phyloP scores from a whole-genome alignment of 139 green algal species.

The Asterochloris erici region DNA sequence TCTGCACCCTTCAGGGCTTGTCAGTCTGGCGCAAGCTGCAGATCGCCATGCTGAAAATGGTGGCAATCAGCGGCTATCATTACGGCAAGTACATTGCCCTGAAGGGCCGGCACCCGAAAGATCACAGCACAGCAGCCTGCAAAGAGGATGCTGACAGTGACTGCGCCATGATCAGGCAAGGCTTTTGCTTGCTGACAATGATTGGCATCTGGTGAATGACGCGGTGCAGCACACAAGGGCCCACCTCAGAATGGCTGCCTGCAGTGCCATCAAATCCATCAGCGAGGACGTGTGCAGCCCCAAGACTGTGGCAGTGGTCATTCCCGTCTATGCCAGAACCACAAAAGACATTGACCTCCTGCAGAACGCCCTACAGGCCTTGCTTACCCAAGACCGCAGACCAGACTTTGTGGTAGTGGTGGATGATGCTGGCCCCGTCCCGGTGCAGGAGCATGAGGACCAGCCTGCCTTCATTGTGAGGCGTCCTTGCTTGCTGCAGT shows the following conservation, averaged over 20 bases:
- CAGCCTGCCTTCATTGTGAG: not conserved
- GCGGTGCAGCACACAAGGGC: no score
- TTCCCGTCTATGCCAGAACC: not conserved
- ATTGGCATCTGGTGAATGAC: no score
- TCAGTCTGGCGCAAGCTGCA: conserved; percentile 8
- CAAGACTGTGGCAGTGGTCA: conserved; percentile 6
- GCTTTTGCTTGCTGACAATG: no score
- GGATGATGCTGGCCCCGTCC: conserved; percentile 5
- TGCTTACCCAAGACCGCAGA: conserved; percentile 2
- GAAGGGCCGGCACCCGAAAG: no score
- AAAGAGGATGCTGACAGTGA: no score
- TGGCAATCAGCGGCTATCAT: conserved; percentile 17
- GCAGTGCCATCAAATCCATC: no score
- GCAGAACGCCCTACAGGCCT: not conserved
- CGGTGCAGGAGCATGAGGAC: not conserved
- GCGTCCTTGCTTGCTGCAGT: no score
- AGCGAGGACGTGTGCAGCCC: not conserved
- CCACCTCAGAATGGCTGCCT: no score
- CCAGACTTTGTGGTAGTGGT: conserved; percentile 5
- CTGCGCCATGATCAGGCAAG: no score
- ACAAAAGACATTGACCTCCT: not conserved
- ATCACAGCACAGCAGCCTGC: no score
- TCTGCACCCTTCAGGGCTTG: conserved; percentile 3
- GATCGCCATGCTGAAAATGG: conserved; percentile 16
- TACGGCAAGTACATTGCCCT: conserved; percentile 12